Evolutionary conservation across 805 yeast species (phyloP), one percentile per base, ranked within the genome.

Genomic region (Hanseniaspora guilliermondii): DNA sequence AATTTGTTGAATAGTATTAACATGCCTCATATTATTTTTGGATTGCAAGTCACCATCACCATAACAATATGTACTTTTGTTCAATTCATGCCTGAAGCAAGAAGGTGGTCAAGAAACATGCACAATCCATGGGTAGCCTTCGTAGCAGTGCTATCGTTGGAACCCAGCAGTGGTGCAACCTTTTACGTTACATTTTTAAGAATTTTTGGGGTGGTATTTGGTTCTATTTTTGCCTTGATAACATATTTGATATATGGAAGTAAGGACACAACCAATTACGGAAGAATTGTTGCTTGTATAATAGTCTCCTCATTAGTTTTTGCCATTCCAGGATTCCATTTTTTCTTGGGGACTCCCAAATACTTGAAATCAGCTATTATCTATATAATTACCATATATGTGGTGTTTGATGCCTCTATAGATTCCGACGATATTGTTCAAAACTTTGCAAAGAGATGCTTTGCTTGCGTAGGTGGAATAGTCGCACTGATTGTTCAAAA

Each of bases 41-140:
- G 77, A 1, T 60, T 74, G 42, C 78, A 77, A 57, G 70, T 73
- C 12, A 66, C 73, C 0, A 60, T 73, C 37, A 76, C 77, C 0
- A 59, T 76, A 41, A 73, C 75, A 68, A 56, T 75, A 0, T 71
- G 74, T 2, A 73, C 79, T 0, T 75, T 75, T 56, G 80, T 79
- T 1, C 76, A 75, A 72, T 76, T 75, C 58, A 64, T 72, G 36
- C 76, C 78, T 0, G 68, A 69, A 37, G 59, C 73, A 21, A 65
- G 79, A 45, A 62, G 64, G n/a, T 76, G 80, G 80, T 76, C 75
- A 57, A 63, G 63, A n/a, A 68, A 70, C 17, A 68, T 71, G 33
- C 69, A 74, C 57, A 80, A 79, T 41, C 64, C 75, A 1, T 76
- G 80, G 80, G 70, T 75, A 6, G 80, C 79, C 27, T 76, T 76